A percentile compares a stretch with the other conserved stretches of the same genome.
These are phyloP conservation scores for Pseudogymnoascus sp. DNA, from an alignment of 2,329 filamentous ascomycete species.

Conservation along the genomic window DNA sequence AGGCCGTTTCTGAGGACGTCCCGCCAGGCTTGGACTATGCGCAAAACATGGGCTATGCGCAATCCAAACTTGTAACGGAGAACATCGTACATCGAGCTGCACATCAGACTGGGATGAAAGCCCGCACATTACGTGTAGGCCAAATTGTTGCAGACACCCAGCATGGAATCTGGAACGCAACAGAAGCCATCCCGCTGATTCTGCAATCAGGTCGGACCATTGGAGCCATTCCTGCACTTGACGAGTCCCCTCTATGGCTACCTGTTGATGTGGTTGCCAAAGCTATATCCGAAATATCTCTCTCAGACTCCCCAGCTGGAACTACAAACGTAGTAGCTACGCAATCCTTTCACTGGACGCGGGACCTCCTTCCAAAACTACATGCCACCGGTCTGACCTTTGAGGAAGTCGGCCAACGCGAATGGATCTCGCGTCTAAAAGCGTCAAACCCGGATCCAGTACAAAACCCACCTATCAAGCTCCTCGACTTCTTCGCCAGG, in stretches of 20 bases:
- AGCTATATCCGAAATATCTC: constrained; percentile 34
- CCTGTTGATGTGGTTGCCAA: constrained; percentile 40
- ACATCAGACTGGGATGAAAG: constrained; percentile 26
- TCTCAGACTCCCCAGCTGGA: constrained; percentile 17
- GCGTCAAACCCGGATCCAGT: constrained; percentile 41
- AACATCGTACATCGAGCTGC: constrained; percentile 35
- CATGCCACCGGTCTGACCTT: constrained; percentile 39
- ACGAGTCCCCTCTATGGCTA: constrained; percentile 39
- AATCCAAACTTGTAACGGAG: constrained; percentile 44
- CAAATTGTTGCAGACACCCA: constrained; percentile 44
- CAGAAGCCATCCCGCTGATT: constrained; percentile 47
- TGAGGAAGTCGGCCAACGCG: constrained; percentile 34
- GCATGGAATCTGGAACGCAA: constrained; percentile 44
- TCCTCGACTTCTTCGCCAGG: constrained; percentile 43
- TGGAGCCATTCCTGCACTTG: constrained; percentile 38
- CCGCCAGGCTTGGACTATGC: constrained; percentile 26
- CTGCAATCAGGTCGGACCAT: constrained; percentile 39
- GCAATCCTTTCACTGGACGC: constrained; percentile 39
- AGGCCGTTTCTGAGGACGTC: constrained; percentile 31
- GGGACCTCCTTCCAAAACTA: constrained; percentile 45
- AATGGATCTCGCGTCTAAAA: constrained; percentile 40
- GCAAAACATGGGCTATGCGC: constrained; percentile 45
- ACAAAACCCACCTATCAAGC: constrained; percentile 45
- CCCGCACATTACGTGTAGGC: constrained; percentile 39
- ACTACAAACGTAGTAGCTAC: constrained; percentile 37